Conservation (phyloP, 1,284 basidiomycete species). For the Athelia psychrophila region DNA sequence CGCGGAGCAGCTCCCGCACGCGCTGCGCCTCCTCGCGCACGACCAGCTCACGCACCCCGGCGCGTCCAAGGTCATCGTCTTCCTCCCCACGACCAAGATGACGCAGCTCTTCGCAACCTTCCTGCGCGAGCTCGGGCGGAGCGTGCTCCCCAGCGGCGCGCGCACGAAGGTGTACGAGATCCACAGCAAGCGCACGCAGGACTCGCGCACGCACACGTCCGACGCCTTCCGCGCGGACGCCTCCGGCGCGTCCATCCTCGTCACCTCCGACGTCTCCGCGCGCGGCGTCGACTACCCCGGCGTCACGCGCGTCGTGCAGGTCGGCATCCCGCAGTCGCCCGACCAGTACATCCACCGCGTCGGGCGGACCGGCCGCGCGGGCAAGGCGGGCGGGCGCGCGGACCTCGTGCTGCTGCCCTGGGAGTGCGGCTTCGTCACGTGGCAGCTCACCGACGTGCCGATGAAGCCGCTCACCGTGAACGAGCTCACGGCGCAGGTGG, state of each 20-base stretch:
- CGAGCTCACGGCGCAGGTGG: constrained; percentile 51
- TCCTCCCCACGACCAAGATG: constrained; percentile 89
- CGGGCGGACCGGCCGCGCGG: constrained; percentile 79
- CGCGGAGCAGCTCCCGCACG: constrained; percentile 74
- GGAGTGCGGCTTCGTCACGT: constrained; percentile 74
- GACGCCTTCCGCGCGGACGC: constrained; percentile 65
- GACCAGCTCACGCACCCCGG: constrained; percentile 82
- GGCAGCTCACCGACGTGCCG: constrained; percentile 69
- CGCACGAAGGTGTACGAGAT: constrained; percentile 75
- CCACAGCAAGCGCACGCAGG: constrained; percentile 80
- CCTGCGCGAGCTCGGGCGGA: constrained; percentile 46
- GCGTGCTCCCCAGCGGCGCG: constrained; percentile 44
- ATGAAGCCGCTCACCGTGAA: constrained; percentile 57
- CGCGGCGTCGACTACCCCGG: constrained; percentile 90
- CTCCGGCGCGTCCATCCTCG: constrained; percentile 63
- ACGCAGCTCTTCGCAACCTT: constrained; percentile 75
- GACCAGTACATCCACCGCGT: constrained; percentile 93
- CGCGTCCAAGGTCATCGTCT: constrained; percentile 82
- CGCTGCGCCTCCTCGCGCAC: constrained; percentile 81
- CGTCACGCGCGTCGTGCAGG: constrained; percentile 91
- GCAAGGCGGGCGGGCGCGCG: constrained; percentile 67
- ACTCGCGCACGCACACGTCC: constrained; percentile 62
- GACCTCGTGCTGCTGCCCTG: constrained; percentile 87
- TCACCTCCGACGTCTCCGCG: constrained; percentile 90
- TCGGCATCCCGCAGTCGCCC: constrained; percentile 72